Conservation (phyloP, 2,329 filamentous ascomycete genomes). For the Blumeriella jaapii region DNA sequence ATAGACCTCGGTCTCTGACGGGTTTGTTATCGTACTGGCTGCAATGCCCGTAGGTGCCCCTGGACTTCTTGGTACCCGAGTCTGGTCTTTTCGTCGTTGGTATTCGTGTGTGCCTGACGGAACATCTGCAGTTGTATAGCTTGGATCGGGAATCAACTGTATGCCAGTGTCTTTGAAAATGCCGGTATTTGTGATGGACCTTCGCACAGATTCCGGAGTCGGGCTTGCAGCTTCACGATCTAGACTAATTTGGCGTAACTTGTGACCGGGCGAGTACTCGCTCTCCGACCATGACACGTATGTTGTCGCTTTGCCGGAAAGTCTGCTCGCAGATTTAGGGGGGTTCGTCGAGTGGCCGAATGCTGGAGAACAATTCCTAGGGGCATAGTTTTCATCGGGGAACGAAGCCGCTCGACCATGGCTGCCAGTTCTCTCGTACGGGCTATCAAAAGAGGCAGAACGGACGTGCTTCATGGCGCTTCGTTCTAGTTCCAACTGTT, state of each 20-base stretch:
- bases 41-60: background rate
- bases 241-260: background rate
- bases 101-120: background rate
- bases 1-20: too few species aligned
- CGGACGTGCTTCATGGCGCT: background rate
- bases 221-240: constrained; percentile 9
- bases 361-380: background rate
- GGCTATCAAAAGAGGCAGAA: background rate
- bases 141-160: background rate
- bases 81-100: background rate
- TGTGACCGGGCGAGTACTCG: constrained; percentile 5
- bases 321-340: background rate
- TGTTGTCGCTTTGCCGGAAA: constrained; percentile 13
- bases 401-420: background rate
- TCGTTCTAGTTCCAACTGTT: constrained; percentile 5
- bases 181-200: constrained; percentile 19
- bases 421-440: background rate
- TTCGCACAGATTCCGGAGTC: constrained; percentile 19
- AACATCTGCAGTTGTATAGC: background rate
- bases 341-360: background rate
- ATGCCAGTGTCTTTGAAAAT: constrained; percentile 23
- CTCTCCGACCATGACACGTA: constrained; percentile 22
- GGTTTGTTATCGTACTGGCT: background rate
- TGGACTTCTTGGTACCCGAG: background rate
- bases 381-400: background rate